Evolutionary conservation across 1,139 yeast species (phyloP).

Genomic region (Magnusiomyces suaveolens): DNA sequence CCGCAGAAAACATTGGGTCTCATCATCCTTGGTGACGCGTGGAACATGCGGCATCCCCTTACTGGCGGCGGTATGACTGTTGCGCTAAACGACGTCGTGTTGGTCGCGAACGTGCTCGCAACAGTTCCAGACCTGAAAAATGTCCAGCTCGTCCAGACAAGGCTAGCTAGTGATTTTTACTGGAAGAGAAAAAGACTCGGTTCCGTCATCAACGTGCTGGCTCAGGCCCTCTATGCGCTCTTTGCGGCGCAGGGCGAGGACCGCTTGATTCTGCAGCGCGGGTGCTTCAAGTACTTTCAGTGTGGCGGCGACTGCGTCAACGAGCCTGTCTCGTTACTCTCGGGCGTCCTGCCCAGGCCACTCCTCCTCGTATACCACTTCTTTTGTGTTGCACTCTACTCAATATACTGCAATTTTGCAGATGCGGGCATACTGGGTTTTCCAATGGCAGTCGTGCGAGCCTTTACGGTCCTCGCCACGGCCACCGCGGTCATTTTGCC

Average conservation of each 20-base stretch:
- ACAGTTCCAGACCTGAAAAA: slow-evolving; percentile 12
- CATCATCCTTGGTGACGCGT: slow-evolving; percentile 81
- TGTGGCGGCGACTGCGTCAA: slow-evolving; percentile 72
- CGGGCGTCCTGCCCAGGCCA: slow-evolving; percentile 76
- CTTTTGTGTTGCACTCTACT: slow-evolving; percentile 80
- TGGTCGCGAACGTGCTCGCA: slow-evolving; percentile 51
- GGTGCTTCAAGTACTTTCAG: slow-evolving; percentile 79
- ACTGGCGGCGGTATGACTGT: slow-evolving; percentile 99
- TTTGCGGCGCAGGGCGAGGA: slow-evolving; percentile 77
- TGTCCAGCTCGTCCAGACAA: slow-evolving; percentile 47
- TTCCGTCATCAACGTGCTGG: slow-evolving; percentile 78
- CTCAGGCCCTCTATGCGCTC: slow-evolving; percentile 79
- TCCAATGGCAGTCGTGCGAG: slow-evolving; percentile 65
- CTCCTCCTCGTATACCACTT: slow-evolving; percentile 70
- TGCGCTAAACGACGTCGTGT: slow-evolving; percentile 77
- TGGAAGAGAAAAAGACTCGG: slow-evolving; percentile 67
- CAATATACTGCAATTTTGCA: slow-evolving; percentile 59
- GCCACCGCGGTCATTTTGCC: slow-evolving; percentile 60
- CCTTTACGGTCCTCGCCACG: slow-evolving; percentile 56
- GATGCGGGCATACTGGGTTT: slow-evolving; percentile 58
- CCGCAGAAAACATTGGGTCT: slow-evolving; percentile 62
- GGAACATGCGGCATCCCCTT: slow-evolving; percentile 95
- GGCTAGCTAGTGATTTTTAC: slow-evolving; percentile 64
- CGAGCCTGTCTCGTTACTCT: slow-evolving; percentile 74
- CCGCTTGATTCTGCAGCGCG: slow-evolving; percentile 63